Evolutionary conservation across 2,329 filamentous ascomycete genomes (phyloP), one percentile per base, ranked within the genome.

Genomic region (Colletotrichum filicis): DNA sequence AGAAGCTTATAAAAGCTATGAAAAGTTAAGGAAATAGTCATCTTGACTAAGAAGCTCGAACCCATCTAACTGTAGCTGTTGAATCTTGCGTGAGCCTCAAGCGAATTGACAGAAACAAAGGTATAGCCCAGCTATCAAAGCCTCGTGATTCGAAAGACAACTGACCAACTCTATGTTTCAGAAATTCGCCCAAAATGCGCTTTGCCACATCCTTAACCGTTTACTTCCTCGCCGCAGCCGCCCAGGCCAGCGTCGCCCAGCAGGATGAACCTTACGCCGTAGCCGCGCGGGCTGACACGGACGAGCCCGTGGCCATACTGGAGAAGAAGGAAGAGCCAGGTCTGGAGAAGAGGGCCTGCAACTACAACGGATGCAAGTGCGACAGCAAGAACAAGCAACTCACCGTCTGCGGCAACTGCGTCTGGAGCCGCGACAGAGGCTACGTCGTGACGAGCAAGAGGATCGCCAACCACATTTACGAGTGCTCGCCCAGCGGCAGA

Each of bases 381-480:
- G 74, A 76, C 69, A 76, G 73, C 71, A 74, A 75, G 53, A 71
- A 74, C 7, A 72, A 74, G 59, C 77, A 78, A 75, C 64, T 76
- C 55, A 75, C 74, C 11, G 74, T 73, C 66, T 78, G 77, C 66
- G 76, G 77, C 71, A 76, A 75, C 75, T 78, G 77, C 71, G 67
- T 68, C 22, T 77, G 76, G 76, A 55, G 53, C 63, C 53, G 73
- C 65, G 68, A 70, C 55, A 60, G 60, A 32, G 49, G 32, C 9
- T 76, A 69, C 42, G 68, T 76, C 35, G 71, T 77, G 56, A 77
- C 75, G 49, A 68, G 53, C 22, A 77, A 78, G 74, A 57, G 77
- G 24, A 68, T 74, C 35, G 42, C 5, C 59, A 75, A 68, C 56
- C 71, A 78, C 71, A 77, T 78, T 37, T 78, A 75, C 56, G 76